phyloP scores from a whole-genome alignment of 345 rosid genomes.

The Eucalyptus curtisii region DNA sequence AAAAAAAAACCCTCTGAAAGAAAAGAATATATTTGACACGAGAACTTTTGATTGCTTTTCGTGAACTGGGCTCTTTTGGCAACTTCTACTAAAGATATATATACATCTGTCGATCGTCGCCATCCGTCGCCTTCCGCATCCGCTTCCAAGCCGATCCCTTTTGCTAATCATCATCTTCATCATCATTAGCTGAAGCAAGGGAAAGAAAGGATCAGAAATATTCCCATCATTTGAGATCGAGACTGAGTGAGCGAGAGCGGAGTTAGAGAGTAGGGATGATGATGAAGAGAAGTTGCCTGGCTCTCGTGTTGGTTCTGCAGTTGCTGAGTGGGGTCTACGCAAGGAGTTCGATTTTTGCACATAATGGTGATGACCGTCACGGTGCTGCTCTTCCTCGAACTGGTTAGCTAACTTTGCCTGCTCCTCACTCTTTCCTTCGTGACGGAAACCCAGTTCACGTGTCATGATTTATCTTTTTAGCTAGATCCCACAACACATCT shows the following conservation, averaged over 20 bases:
- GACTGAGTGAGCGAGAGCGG: neutral
- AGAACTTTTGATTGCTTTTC: neutral
- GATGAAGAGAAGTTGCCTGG: conserved; percentile 12
- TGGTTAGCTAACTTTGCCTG: conserved; percentile 14
- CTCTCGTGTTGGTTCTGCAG: conserved; percentile 24
- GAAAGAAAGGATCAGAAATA: neutral
- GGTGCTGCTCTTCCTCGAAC: conserved; percentile 4
- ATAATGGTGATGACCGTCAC: conserved; percentile 2
- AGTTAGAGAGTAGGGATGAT: neutral
- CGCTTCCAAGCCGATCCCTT: neutral
- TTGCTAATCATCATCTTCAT: neutral
- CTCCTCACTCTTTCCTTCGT: neutral
- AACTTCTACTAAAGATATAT: neutral
- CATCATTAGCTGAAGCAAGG: neutral
- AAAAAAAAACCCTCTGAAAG: neutral
- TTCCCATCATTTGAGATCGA: conserved; percentile 7
- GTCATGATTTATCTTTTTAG: neutral
- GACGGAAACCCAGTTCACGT: neutral
- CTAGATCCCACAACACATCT: neutral
- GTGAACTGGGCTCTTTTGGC: neutral
- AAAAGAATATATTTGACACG: neutral
- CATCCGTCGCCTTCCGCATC: neutral
- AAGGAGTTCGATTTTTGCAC: conserved; percentile 32
- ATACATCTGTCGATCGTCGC: neutral
- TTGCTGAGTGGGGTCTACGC: conserved; percentile 22